Evolutionary conservation across 2,329 filamentous ascomycete species (phyloP).

Genomic region (Metarhizium anisopliae): DNA sequence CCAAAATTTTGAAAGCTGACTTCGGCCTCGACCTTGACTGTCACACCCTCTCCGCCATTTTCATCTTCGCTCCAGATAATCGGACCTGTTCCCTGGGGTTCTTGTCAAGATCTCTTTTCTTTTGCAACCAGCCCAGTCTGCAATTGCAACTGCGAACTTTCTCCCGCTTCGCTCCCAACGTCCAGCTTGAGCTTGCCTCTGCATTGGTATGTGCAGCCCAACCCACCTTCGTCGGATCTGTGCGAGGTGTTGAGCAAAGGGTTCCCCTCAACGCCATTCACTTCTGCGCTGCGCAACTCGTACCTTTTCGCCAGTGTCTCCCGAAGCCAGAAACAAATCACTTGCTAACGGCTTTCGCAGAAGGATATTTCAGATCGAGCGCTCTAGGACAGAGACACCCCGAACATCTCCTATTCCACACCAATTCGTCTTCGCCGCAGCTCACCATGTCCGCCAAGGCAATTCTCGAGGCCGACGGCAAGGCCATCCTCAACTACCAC

Average conservation of each 20-base stretch:
- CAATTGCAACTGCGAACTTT: slow-evolving; percentile 4
- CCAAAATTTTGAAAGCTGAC: slow-evolving; percentile 14
- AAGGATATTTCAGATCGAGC: not conserved
- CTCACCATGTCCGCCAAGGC: slow-evolving; percentile 62
- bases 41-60: slow-evolving; percentile 7
- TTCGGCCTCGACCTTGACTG: slow-evolving; percentile 4
- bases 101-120: not conserved
- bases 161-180: not conserved
- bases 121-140: not conserved
- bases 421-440: slow-evolving; percentile 15
- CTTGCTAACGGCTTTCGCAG: slow-evolving; percentile 2
- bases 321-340: not conserved
- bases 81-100: not conserved
- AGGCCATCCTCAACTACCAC: slow-evolving; percentile 99
- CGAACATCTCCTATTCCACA: not conserved
- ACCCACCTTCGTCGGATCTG: not conserved
- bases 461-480: slow-evolving; percentile 98
- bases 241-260: not conserved
- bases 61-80: not conserved
- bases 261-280: not conserved
- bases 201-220: slow-evolving; percentile 8
- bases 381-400: not conserved
- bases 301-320: not conserved
- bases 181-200: slow-evolving; percentile 8
- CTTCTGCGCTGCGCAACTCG: not conserved